These are phyloP conservation scores for Ustilago hordei DNA, from an alignment of 1,284 basidiomycete species.

Conservation along the genomic window DNA sequence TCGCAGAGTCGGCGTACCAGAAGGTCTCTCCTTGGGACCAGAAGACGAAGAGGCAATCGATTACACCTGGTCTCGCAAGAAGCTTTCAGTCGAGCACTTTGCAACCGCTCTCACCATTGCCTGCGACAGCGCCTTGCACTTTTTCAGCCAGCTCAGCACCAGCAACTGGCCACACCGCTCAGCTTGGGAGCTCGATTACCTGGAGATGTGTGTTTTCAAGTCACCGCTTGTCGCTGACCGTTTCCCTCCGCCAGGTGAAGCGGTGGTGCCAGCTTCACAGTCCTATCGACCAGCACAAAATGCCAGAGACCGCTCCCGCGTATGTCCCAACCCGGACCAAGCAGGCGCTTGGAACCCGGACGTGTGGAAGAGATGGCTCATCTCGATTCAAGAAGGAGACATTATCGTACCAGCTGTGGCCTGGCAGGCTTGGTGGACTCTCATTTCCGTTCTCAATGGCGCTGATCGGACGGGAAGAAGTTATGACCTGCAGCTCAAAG, in stretches of 20 bases:
- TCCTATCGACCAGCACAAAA: conserved; percentile 45
- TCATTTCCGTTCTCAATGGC: conserved; percentile 65
- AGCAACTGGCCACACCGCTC: conserved; percentile 52
- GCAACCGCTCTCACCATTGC: conserved; percentile 55
- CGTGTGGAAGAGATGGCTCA: conserved; percentile 61
- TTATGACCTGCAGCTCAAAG: conserved; percentile 65
- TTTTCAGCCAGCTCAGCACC: conserved; percentile 48
- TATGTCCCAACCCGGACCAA: conserved; percentile 60
- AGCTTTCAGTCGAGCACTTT: conserved; percentile 53
- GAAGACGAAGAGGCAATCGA: conserved; percentile 59
- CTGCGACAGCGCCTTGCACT: conserved; percentile 51
- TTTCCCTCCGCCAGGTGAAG: conserved; percentile 61
- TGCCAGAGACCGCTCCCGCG: conserved; percentile 35
- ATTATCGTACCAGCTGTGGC: conserved; percentile 61
- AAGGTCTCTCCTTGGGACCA: conserved; percentile 53
- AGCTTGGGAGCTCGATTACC: conserved; percentile 68
- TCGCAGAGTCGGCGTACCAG: conserved; percentile 59
- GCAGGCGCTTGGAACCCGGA: conserved; percentile 52
- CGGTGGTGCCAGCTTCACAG: conserved; percentile 38
- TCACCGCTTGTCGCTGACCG: conserved; percentile 54
- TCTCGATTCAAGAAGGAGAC: conserved; percentile 51
- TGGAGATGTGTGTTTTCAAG: conserved; percentile 66
- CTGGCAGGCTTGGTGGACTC: conserved; percentile 68
- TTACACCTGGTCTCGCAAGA: conserved; percentile 63
- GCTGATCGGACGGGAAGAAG: conserved; percentile 59